Percentiles rank a stretch among this genome's conserved stretches.
Conservation (phyloP, 805 yeast genomes). For the Ogataea sp. region DNA sequence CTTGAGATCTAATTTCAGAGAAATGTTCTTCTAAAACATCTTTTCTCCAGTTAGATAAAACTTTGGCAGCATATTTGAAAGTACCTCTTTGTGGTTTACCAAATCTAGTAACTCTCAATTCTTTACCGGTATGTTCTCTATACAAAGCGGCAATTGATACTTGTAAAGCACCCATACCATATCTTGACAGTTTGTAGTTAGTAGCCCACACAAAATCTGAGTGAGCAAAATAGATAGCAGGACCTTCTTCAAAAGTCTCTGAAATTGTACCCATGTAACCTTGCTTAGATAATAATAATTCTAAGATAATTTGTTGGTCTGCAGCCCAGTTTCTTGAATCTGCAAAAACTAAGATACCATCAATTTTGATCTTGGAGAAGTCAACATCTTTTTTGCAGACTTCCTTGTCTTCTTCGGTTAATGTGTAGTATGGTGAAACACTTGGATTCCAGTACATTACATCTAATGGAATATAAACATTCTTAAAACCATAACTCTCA, state of each 20-base stretch:
- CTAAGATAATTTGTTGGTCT: slow-evolving; percentile 84
- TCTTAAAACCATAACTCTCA: slow-evolving; percentile 71
- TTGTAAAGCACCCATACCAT: slow-evolving; percentile 94
- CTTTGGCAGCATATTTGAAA: slow-evolving; percentile 74
- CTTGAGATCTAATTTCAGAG: slow-evolving; percentile 35
- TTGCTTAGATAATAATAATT: slow-evolving; percentile 61
- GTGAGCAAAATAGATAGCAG: slow-evolving; percentile 80
- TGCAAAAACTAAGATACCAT: slow-evolving; percentile 83
- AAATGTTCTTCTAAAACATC: slow-evolving; percentile 70
- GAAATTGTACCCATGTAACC: slow-evolving; percentile 84
- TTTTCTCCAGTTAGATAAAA: slow-evolving; percentile 69
- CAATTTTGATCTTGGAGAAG: slow-evolving; percentile 58
- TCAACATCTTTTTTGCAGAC: slow-evolving; percentile 51
- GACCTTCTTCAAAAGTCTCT: slow-evolving; percentile 66
- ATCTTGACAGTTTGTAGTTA: slow-evolving; percentile 69
- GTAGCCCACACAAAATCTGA: slow-evolving; percentile 94
- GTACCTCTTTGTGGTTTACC: slow-evolving; percentile 91
- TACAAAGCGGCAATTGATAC: slow-evolving; percentile 80
- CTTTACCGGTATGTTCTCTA: slow-evolving; percentile 77
- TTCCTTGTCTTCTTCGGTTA: slow-evolving; percentile 61
- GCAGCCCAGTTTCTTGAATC: slow-evolving; percentile 92
- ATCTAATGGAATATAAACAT: slow-evolving; percentile 77
- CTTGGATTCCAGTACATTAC: slow-evolving; percentile 82
- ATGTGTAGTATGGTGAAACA: slow-evolving; percentile 74
- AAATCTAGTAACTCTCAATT: slow-evolving; percentile 70